Conservation (phyloP, 305 asterid species). For the Rubia peregrina region DNA sequence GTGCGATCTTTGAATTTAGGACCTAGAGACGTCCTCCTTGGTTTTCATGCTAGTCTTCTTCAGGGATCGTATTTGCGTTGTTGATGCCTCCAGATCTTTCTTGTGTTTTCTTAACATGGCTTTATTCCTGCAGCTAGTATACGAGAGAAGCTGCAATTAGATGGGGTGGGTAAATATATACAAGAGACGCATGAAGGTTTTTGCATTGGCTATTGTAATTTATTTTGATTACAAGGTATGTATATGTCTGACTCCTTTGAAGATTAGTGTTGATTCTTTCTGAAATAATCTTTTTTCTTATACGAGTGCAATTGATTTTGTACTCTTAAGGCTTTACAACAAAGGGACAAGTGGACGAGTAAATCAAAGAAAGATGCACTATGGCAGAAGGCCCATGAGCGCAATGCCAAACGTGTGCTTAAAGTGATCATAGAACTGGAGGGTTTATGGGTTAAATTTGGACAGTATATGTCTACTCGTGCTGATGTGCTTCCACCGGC, state of each 20-base stretch:
- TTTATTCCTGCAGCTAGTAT: slow-evolving; percentile 20
- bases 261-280: slow-evolving; percentile 12
- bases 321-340: slow-evolving; percentile 59
- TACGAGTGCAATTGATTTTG: slow-evolving; percentile 13
- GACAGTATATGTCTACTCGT: slow-evolving; percentile 95
- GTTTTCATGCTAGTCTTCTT: no score
- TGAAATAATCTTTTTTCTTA: slow-evolving; percentile 7
- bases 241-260: background rate
- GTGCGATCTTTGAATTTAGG: no score
- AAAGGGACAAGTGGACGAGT: slow-evolving; percentile 75
- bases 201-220: slow-evolving; percentile 65
- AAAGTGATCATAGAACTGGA: slow-evolving; percentile 69
- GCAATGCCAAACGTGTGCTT: slow-evolving; percentile 87
- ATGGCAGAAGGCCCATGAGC: slow-evolving; percentile 95
- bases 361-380: slow-evolving; percentile 56
- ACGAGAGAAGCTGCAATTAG: slow-evolving; percentile 25
- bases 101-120: slow-evolving; percentile 6
- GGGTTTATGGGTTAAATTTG: slow-evolving; percentile 98
- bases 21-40: no score
- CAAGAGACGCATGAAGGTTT: slow-evolving; percentile 80
- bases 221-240: slow-evolving; percentile 91
- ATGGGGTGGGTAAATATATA: slow-evolving; percentile 95
- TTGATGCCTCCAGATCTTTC: background rate
- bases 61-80: no score
- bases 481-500: slow-evolving; percentile 98